These are phyloP conservation scores for Chaetomidium leptoderma DNA, from an alignment of 495 filamentous ascomycete genomes.

Conservation along the genomic window DNA sequence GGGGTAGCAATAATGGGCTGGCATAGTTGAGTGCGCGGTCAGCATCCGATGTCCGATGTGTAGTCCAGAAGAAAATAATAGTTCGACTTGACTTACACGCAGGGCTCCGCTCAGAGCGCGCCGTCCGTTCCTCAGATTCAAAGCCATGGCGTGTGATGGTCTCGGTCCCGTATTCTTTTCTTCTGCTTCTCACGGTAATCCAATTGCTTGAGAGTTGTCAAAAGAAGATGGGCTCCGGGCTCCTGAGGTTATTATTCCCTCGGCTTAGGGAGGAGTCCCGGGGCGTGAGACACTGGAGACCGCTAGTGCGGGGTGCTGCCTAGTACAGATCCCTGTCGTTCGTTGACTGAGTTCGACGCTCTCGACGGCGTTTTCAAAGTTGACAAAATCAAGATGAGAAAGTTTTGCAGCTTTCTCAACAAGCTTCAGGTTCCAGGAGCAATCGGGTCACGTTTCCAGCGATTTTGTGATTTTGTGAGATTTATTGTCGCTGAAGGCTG, in stretches of 20 bases:
- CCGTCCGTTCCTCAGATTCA: conserved; percentile 28
- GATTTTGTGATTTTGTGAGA: background rate
- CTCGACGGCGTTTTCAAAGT: background rate
- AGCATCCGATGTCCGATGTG: too few relatives aligned
- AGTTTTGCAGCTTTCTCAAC: background rate
- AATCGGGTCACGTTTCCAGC: background rate
- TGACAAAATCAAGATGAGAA: background rate
- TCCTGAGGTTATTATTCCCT: conserved; percentile 1
- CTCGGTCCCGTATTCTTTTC: background rate
- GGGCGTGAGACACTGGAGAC: background rate
- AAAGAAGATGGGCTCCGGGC: background rate
- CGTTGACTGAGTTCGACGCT: background rate
- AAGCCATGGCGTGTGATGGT: conserved; percentile 23
- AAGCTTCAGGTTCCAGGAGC: background rate
- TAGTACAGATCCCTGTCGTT: conserved; percentile 7
- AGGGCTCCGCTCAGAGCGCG: conserved; percentile 43
- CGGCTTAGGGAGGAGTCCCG: background rate
- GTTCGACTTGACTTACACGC: conserved; percentile 53
- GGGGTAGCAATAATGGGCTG: conserved; percentile 35
- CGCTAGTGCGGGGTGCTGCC: conserved; percentile 16
- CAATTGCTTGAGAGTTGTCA: background rate
- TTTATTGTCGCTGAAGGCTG: background rate
- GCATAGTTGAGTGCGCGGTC: too few relatives aligned
- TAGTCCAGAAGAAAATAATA: too few relatives aligned
- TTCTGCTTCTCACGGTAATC: background rate